Base-by-base conservation (phyloP, 2,329 filamentous ascomycete species). In the Fusarium pseudonygamai region DNA sequence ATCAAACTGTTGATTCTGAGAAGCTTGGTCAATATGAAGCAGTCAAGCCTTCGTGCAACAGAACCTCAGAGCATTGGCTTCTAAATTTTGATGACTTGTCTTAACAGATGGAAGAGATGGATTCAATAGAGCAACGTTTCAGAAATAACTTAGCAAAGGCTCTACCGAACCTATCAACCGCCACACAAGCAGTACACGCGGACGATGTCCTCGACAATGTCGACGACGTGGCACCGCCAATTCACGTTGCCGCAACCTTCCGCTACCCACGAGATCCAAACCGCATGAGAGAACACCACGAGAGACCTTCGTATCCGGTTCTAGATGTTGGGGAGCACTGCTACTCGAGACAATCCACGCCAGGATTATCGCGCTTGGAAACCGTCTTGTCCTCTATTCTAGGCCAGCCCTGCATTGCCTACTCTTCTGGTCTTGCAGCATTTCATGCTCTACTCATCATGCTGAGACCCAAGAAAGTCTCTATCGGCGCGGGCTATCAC, bases 401-500 rank as follows among this genome's bases (percentile, higher is more conserved):
- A 37, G 87, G 89, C 72, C 93, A 88, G 7, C 92, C 91, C 4
- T 83, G 88, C 5, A 80, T 98, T 30, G 93, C 92, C 56, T 99
- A 98, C 84, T 85, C 89, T 40, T 97, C 93, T 6, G 96, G 96
- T 6, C 89, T 98, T 34, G 89, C 93, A 14, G 93, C 95, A 53
- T 95, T 98, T 84, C 93, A 98, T 82, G 95, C 93, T 32, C 85
- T 97, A 63, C 87, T 98, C 4, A 91, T 95, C n/a, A 90, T 91
- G 78, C 84, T 97, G 13, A 94, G 97, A 80, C 96, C 96, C 1
- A 90, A 90, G 75, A 91, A 92, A 68, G 90, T 98, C 60, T 92
- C 94, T 74, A 94, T 98, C 73, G 91, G 91, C 28, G 91, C 88
- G 18, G 95, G 95, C 43, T 99, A 98, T 83, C 96, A 98, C 84